Evolutionary conservation across 345 rosid genomes (phyloP).

Genomic region (Dovyalis caffra): DNA sequence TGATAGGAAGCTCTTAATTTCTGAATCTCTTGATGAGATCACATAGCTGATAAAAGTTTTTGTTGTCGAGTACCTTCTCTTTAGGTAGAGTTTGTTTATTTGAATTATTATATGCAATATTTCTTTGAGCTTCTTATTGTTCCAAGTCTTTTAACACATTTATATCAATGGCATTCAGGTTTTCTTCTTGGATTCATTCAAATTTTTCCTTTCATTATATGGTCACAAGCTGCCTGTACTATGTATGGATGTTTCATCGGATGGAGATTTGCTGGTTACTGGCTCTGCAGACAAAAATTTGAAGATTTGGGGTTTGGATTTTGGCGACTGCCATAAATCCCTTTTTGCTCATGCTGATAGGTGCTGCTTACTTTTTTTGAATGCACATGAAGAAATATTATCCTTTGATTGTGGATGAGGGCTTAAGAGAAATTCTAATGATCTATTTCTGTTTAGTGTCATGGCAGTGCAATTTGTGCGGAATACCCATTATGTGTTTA

Average conservation of each 20-base stretch:
- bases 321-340: constrained; percentile 96
- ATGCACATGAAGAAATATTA: background rate
- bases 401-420: background rate
- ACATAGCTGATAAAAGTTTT: background rate
- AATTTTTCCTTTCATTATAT: constrained; percentile 76
- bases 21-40: background rate
- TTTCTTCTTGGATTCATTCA: constrained; percentile 86
- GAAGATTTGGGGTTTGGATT: constrained; percentile 97
- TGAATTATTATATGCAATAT: background rate
- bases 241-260: constrained; percentile 93
- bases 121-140: constrained; percentile 4
- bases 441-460: constrained; percentile 58
- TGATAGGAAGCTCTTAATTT: background rate
- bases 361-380: constrained; percentile 33
- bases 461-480: constrained; percentile 89
- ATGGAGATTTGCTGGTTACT: constrained; percentile 90
- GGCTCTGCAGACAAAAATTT: constrained; percentile 96
- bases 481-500: constrained; percentile 87
- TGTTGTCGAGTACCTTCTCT: background rate
- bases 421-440: constrained; percentile 25
- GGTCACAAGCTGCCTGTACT: constrained; percentile 95
- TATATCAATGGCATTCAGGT: constrained; percentile 48
- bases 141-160: constrained; percentile 2
- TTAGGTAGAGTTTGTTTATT: too few relatives aligned
- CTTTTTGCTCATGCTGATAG: constrained; percentile 93